Conservation (phyloP, 208 protist genomes). For the Herpetomonas tarakana region DNA sequence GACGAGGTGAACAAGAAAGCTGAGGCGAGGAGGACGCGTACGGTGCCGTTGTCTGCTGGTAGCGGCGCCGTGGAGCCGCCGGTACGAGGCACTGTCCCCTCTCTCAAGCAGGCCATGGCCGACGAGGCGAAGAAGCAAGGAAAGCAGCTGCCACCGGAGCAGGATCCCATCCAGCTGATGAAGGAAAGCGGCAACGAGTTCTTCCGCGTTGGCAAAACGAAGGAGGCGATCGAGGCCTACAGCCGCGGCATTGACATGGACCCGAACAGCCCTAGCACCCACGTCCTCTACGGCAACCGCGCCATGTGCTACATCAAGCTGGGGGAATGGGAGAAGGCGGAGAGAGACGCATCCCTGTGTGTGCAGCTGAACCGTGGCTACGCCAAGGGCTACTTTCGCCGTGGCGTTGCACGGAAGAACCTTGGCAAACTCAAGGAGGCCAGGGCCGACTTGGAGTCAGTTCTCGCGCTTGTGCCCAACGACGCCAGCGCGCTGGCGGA, state of each 20-base stretch:
- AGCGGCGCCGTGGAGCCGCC: conserved; percentile 37
- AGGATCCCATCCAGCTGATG: conserved; percentile 52
- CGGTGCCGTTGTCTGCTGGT: conserved; percentile 12
- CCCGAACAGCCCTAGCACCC: conserved; percentile 42
- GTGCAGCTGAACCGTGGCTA: conserved; percentile 80
- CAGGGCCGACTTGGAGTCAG: conserved; percentile 78
- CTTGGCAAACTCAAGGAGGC: conserved; percentile 83
- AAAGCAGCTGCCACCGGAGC: conserved; percentile 14
- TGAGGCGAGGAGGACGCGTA: conserved; percentile 36
- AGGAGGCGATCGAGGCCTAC: conserved; percentile 82
- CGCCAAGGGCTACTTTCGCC: conserved; percentile 85
- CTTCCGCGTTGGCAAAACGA: conserved; percentile 65
- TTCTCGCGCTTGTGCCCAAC: conserved; percentile 71
- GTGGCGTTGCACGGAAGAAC: conserved; percentile 80
- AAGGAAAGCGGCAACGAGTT: conserved; percentile 86
- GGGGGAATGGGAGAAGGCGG: conserved; percentile 64
- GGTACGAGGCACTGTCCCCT: conserved; percentile 84
- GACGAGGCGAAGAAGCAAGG: conserved; percentile 19
- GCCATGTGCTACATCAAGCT: conserved; percentile 84
- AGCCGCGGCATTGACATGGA: conserved; percentile 84
- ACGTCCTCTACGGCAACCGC: conserved; percentile 87
- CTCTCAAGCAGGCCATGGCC: conserved; percentile 72
- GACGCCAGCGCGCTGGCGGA: conserved; percentile 67
- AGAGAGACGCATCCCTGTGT: conserved; percentile 78
- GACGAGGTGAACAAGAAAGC: conserved; percentile 45